Evolutionary conservation across 2,329 filamentous ascomycete genomes (phyloP).

Genomic region (Pseudogymnoascus sp.): DNA sequence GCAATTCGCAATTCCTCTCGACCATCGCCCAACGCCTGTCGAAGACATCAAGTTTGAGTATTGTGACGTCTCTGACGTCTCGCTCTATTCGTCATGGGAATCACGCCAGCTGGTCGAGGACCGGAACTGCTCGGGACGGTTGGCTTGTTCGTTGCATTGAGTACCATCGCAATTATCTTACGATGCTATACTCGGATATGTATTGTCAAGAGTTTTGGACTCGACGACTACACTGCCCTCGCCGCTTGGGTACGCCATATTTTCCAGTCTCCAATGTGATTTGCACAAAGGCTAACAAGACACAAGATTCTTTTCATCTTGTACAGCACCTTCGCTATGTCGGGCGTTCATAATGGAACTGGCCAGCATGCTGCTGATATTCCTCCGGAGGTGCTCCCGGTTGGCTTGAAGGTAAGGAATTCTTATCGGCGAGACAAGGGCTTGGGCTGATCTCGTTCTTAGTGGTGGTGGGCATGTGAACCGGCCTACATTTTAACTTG

Average conservation of each 20-base stretch:
- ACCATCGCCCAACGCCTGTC: background rate
- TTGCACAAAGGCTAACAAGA: background rate
- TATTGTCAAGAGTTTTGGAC: slow-evolving; percentile 28
- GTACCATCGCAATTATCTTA: slow-evolving; percentile 25
- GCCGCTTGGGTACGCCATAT: slow-evolving; percentile 20
- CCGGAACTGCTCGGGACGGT: slow-evolving; percentile 12
- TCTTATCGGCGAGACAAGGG: background rate
- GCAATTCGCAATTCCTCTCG: background rate
- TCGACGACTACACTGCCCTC: slow-evolving; percentile 26
- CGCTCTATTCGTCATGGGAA: slow-evolving; percentile 4
- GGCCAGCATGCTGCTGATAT: slow-evolving; percentile 25
- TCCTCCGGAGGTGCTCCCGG: slow-evolving; percentile 21
- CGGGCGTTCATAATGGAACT: slow-evolving; percentile 25
- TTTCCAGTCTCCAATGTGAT: background rate
- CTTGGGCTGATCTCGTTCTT: background rate
- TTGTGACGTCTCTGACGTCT: background rate
- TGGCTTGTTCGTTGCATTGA: slow-evolving; percentile 33
- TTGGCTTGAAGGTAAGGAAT: slow-evolving; percentile 26
- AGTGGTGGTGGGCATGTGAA: slow-evolving; percentile 26
- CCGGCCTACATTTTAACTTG: slow-evolving; percentile 38
- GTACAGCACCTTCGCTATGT: slow-evolving; percentile 25
- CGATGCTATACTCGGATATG: slow-evolving; percentile 27
- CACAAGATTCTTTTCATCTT: slow-evolving; percentile 11
- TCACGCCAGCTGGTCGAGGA: slow-evolving; percentile 17
- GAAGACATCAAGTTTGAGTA: background rate